Evolutionary conservation across 2,329 filamentous ascomycete genomes (phyloP), one percentile per base, ranked within the genome.

Genomic region (Trichoderma koningiopsis): DNA sequence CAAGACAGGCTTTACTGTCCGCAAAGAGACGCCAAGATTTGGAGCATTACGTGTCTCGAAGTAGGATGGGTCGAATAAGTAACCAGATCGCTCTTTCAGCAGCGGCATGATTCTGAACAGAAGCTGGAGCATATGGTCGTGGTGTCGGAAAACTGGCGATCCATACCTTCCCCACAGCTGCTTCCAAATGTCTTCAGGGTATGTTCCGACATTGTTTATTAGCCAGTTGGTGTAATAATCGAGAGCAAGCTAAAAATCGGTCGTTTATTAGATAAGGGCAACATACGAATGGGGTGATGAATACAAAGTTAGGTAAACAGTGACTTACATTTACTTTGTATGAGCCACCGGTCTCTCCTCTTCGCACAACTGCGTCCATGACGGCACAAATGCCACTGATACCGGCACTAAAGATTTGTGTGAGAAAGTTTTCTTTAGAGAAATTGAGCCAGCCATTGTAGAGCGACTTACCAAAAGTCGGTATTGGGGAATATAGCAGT

Each of bases 161-260:
- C 82, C 83, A 70, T 87, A 81, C 16, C 81, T 77, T 80, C 82
- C 71, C 85, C 86, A 87, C 14, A 87, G 76, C 0, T 31, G 4
- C 19, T 33, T 33, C 55, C 55, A 58, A 37, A 58, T 19, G 27
- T 19, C 29, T 13, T 58, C 29, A 14, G 55, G 55, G n/a, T 58
- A 58, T 13, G 33, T 37, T n/a, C 55, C 55, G 29, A 33, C 29
- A 13, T 16, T 19, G 11, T 58, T 37, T 3, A 58, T 29, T 5
- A 58, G 33, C 55, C 55, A 58, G 7, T 58, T 33, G 14, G 55
- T 33, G 8, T 58, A 58, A 7, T 58, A 58, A 10, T 58, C n/a
- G 3, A 58, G 33, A 22, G 55, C 55, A 4, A 37, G 29, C 55
- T 58, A 58, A 33, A 7, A 7, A 19, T 40, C 3, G 37, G 37